Conservation (phyloP, 805 yeast genomes). For the Metschnikowia kofuensis region DNA sequence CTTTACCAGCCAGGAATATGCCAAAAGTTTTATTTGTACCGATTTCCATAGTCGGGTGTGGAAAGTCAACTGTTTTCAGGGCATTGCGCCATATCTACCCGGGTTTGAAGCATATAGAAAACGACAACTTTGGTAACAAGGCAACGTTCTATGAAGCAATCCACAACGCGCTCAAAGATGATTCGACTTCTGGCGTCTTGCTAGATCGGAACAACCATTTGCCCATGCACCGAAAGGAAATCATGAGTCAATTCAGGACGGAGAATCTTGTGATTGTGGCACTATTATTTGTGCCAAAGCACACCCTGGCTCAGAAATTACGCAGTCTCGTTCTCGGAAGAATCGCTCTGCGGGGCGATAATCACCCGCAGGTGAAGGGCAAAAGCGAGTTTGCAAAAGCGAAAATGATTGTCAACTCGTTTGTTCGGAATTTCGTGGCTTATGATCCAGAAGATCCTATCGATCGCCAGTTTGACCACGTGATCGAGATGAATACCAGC, state of each 20-base stretch:
- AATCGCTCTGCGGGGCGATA: constrained; percentile 71
- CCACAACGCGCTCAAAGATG: constrained; percentile 28
- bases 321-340: constrained; percentile 57
- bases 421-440: constrained; percentile 66
- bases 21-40: constrained; percentile 68
- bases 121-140: constrained; percentile 63
- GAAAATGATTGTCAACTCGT: constrained; percentile 66
- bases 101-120: constrained; percentile 72
- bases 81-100: constrained; percentile 55
- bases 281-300: constrained; percentile 55
- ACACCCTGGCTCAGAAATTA: constrained; percentile 29
- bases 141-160: constrained; percentile 48
- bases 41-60: constrained; percentile 90
- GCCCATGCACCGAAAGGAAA: constrained; percentile 61
- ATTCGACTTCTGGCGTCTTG: constrained; percentile 48
- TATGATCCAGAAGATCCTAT: constrained; percentile 48
- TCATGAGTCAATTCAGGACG: constrained; percentile 50
- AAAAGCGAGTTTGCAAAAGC: constrained; percentile 49
- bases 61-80: constrained; percentile 80
- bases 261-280: constrained; percentile 57
- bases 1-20: not conserved
- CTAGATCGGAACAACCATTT: constrained; percentile 85
- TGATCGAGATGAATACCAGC: constrained; percentile 54
- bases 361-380: constrained; percentile 78
- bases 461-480: constrained; percentile 62